Conservation (phyloP, 1,284 basidiomycete genomes). For the Ceratobasidium sp. region DNA sequence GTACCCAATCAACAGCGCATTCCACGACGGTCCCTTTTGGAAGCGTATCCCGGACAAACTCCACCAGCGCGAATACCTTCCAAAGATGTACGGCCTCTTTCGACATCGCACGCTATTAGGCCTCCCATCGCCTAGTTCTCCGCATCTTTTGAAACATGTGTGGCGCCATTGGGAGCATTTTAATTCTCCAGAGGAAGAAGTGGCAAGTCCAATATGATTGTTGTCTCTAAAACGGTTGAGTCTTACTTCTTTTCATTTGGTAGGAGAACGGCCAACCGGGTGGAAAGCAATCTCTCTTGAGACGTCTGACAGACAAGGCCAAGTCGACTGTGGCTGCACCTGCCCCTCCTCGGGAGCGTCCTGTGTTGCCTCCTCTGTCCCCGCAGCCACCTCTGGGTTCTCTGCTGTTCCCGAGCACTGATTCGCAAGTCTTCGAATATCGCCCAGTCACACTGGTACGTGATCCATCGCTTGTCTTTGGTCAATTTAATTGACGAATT, state of each 20-base stretch:
- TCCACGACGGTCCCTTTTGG: conserved; percentile 9
- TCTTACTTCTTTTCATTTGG: not conserved
- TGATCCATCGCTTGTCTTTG: not conserved
- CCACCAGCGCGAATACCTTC: not conserved
- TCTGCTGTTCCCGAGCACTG: not conserved
- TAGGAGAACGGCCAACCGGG: too few species aligned
- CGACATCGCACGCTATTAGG: not conserved
- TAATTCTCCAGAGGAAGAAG: not conserved
- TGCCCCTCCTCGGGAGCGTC: too few species aligned
- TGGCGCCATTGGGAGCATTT: too few species aligned
- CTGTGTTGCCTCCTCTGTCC: too few species aligned
- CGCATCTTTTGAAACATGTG: not conserved
- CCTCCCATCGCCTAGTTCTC: not conserved
- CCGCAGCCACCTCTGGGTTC: too few species aligned
- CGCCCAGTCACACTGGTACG: not conserved
- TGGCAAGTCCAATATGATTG: not conserved
- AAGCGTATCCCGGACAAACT: conserved; percentile 19
- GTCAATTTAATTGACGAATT: not conserved
- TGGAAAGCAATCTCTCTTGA: not conserved
- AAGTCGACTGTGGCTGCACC: not conserved
- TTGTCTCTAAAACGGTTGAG: not conserved
- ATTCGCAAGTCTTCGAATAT: not conserved
- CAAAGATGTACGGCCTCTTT: not conserved
- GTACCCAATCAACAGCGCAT: not conserved
- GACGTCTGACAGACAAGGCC: conserved; percentile 4